These are phyloP conservation scores for Clarkia xantiana DNA, from an alignment of 345 rosid genomes.

Conservation along the genomic window DNA sequence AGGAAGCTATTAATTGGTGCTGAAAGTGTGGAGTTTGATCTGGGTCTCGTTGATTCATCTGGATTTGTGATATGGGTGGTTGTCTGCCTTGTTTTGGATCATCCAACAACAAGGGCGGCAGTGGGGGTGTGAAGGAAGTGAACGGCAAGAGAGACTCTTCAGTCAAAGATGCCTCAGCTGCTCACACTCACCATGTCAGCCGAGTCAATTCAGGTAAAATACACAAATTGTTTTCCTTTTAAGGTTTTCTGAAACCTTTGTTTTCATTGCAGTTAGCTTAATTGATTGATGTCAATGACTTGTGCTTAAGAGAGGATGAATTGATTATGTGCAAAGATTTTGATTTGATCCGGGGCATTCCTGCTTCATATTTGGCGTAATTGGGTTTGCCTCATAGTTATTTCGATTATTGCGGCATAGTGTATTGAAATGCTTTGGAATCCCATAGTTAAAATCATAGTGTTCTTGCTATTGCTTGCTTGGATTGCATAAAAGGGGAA, in stretches of 20 bases:
- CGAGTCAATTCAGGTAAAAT: constrained; percentile 58
- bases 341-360: constrained; percentile 30
- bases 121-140: constrained; percentile 43
- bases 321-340: constrained; percentile 1
- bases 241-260: neutral
- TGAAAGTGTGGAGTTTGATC: constrained; percentile 19
- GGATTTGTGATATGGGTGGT: constrained; percentile 70
- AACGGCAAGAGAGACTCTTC: constrained; percentile 53
- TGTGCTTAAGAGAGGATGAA: no score
- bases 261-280: no score
- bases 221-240: neutral
- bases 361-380: neutral
- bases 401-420: no score
- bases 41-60: neutral
- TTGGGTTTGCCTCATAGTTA: neutral
- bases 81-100: constrained; percentile 98
- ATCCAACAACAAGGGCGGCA: constrained; percentile 46
- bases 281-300: no score
- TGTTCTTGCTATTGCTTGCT: no score
- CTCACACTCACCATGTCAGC: constrained; percentile 51
- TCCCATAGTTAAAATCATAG: no score
- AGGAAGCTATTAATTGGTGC: neutral
- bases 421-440: no score
- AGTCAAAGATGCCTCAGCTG: constrained; percentile 58
- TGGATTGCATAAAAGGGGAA: no score